Conservation (phyloP, 306 rosid genomes). For the Spatholobus suberectus region DNA sequence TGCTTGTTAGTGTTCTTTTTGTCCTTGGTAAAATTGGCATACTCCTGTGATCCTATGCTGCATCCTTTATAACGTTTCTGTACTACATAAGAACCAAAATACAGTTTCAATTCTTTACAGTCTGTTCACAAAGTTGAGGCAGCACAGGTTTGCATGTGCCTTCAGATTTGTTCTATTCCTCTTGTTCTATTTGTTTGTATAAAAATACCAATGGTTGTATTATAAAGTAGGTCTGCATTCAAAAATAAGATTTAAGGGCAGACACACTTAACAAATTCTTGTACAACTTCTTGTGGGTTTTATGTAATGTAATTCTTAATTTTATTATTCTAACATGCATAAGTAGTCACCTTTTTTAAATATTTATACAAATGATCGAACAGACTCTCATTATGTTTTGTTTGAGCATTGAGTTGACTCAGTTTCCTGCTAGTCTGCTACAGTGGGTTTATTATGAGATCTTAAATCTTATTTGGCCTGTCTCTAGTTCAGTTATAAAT, state of each 20-base stretch:
- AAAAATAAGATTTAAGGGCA: neutral
- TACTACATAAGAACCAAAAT: neutral
- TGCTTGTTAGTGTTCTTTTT: neutral
- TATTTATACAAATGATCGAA: slow-evolving; percentile 21
- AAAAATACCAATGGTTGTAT: neutral
- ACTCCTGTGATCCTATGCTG: neutral
- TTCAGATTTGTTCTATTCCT: neutral
- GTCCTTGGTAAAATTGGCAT: slow-evolving; percentile 5
- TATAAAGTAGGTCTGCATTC: neutral
- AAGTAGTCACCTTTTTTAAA: neutral
- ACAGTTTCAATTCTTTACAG: neutral
- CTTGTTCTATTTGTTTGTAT: neutral
- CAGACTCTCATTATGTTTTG: slow-evolving; percentile 9
- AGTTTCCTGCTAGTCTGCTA: neutral
- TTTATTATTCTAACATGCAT: too few relatives aligned
- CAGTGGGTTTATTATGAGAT: slow-evolving; percentile 2
- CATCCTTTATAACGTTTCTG: slow-evolving; percentile 10
- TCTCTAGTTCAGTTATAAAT: slow-evolving; percentile 32
- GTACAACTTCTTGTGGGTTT: slow-evolving; percentile 1
- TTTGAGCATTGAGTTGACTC: neutral
- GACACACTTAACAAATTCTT: too few relatives aligned
- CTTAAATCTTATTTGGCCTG: slow-evolving; percentile 11
- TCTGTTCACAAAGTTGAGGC: neutral
- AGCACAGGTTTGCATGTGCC: neutral
- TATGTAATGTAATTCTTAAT: too few relatives aligned